Conservation (phyloP, 257 asterid genomes). For the Rauvolfia tetraphylla region DNA sequence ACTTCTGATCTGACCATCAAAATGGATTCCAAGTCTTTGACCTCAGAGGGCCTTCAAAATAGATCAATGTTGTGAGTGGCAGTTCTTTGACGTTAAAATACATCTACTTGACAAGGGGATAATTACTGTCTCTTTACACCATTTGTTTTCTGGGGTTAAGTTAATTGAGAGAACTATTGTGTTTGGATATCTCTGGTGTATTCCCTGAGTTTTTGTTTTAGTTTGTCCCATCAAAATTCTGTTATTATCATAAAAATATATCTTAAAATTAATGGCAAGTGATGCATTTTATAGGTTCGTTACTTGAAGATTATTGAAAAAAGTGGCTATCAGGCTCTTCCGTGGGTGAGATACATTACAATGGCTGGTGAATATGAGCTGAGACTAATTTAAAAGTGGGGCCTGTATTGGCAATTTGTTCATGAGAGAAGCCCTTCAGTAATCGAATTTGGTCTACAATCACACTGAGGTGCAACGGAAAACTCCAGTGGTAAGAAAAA, state of each 20-base stretch:
- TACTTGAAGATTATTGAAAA: constrained; percentile 86
- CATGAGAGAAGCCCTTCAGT: background rate
- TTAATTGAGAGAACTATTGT: background rate
- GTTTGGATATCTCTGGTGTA: background rate
- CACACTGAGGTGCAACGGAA: background rate
- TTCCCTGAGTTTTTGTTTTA: background rate
- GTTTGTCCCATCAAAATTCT: background rate
- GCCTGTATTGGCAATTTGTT: background rate
- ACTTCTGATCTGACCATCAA: background rate
- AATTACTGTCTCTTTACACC: background rate
- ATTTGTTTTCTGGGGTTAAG: background rate
- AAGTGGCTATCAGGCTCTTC: constrained; percentile 89
- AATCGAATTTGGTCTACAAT: background rate
- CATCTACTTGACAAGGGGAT: background rate
- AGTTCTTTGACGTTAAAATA: background rate
- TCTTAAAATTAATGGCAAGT: background rate
- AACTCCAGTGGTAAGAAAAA: background rate
- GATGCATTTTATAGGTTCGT: constrained; percentile 48
- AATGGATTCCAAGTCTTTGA: background rate
- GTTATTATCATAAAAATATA: background rate
- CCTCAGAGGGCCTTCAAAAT: background rate
- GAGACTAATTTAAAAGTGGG: constrained; percentile 42
- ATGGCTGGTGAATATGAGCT: constrained; percentile 93
- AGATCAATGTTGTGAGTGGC: background rate
- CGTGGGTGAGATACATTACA: constrained; percentile 88